These are phyloP conservation scores for Mucor piriformis DNA, from an alignment of 371 early-diverging fungal species.

Conservation along the genomic window DNA sequence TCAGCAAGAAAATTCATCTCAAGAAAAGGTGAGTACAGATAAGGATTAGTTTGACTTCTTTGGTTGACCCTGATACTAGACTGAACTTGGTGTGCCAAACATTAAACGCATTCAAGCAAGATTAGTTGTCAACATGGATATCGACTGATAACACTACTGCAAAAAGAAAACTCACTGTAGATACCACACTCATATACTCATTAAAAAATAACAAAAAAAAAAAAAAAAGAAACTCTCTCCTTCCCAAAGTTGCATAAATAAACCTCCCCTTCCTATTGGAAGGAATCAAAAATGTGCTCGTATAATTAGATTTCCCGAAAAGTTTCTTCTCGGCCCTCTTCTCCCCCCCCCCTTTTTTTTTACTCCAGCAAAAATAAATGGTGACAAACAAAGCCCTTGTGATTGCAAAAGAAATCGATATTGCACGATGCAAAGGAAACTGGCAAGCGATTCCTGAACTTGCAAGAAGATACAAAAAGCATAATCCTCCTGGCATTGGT, in stretches of 20 bases:
- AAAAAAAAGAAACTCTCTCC: too few species aligned
- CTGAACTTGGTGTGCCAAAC: conserved; percentile 39
- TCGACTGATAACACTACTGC: conserved; percentile 1
- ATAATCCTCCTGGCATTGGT: conserved; percentile 67
- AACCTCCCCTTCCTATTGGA: neutral
- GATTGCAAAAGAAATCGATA: conserved; percentile 57
- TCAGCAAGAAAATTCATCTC: neutral
- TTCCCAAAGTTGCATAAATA: too few species aligned
- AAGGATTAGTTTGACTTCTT: neutral
- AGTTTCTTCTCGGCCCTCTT: neutral
- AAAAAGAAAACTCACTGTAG: neutral
- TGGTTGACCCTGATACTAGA: conserved; percentile 5
- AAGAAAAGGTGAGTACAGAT: conserved; percentile 4
- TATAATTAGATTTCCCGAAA: conserved; percentile 12
- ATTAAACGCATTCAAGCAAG: conserved; percentile 28
- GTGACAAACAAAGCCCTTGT: conserved; percentile 28
- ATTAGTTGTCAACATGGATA: neutral
- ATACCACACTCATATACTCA: neutral
- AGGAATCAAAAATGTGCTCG: neutral
- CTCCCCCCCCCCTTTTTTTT: conserved; percentile 4
- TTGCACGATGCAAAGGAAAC: conserved; percentile 57
- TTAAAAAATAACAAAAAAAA: too few species aligned
- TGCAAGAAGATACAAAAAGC: conserved; percentile 68
- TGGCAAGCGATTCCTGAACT: conserved; percentile 65
- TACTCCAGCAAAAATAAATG: too few species aligned